Evolutionary conservation across 2,329 filamentous ascomycete species (phyloP).

Genomic region (Tolypocladium nubicola): DNA sequence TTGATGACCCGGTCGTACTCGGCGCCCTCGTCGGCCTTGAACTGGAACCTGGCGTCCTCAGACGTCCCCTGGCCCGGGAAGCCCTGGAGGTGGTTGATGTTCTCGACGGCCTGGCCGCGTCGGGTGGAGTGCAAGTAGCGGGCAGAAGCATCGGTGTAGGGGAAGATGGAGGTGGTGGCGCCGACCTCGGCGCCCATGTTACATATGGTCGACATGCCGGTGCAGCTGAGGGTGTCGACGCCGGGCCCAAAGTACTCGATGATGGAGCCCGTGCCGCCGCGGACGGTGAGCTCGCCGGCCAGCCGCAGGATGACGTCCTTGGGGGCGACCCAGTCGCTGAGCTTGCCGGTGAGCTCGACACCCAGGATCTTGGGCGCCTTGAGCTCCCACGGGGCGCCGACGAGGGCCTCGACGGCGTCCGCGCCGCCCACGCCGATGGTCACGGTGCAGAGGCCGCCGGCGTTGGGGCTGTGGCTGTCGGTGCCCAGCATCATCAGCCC

Average conservation of each 20-base stretch:
- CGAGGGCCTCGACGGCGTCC: conserved; percentile 92
- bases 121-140: conserved; percentile 83
- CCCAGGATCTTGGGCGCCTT: conserved; percentile 88
- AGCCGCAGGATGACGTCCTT: conserved; percentile 93
- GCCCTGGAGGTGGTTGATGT: conserved; percentile 50
- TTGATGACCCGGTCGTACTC: conserved; percentile 86
- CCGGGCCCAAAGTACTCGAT: conserved; percentile 92
- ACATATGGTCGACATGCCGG: conserved; percentile 84
- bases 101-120: conserved; percentile 49
- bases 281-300: conserved; percentile 81
- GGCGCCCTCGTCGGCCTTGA: conserved; percentile 69
- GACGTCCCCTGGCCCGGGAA: conserved; percentile 33
- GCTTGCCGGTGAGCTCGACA: conserved; percentile 70
- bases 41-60: conserved; percentile 45
- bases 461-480: conserved; percentile 94
- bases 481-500: conserved; percentile 98
- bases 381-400: conserved; percentile 93
- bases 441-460: conserved; percentile 85
- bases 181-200: conserved; percentile 91
- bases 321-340: conserved; percentile 84
- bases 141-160: conserved; percentile 73
- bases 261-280: conserved; percentile 87
- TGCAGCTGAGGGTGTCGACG: conserved; percentile 79
- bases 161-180: conserved; percentile 93
- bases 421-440: conserved; percentile 96